A percentile compares a stretch with the other conserved stretches of the same genome.
These are phyloP conservation scores for Selaginella tamariscina DNA, from an alignment of 75 land plant genomes.

Conservation along the genomic window DNA sequence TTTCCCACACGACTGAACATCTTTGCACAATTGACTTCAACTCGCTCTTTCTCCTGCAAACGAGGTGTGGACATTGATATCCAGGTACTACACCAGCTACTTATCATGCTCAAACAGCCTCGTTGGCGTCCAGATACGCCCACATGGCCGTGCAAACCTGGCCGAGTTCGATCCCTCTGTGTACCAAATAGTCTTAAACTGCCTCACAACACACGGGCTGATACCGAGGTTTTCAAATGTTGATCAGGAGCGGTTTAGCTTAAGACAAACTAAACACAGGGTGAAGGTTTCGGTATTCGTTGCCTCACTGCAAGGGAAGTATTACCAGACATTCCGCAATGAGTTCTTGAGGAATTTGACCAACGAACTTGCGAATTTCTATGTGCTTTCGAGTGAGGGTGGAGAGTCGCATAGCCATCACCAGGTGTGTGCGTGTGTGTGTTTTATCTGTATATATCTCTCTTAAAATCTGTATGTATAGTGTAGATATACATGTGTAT, in stretches of 20 bases:
- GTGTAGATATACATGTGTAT: too few relatives aligned
- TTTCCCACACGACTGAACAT: background rate
- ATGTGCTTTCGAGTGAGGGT: conserved; percentile 12
- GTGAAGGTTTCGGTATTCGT: conserved; percentile 4
- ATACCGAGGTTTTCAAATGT: conserved; percentile 2
- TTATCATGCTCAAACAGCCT: background rate
- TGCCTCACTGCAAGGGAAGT: conserved; percentile 18
- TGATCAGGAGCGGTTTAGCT: background rate
- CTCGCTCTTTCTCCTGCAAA: conserved; percentile 18
- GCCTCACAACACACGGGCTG: conserved; percentile 16
- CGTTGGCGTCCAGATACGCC: conserved; percentile 23
- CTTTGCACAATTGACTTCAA: conserved; percentile 12
- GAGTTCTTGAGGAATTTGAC: background rate
- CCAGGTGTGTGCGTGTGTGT: too few relatives aligned
- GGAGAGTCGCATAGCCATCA: conserved; percentile 6
- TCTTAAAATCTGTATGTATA: too few relatives aligned
- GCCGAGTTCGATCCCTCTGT: conserved; percentile 13
- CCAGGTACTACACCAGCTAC: conserved; percentile 14
- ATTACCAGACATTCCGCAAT: background rate
- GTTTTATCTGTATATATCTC: too few relatives aligned
- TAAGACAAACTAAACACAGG: background rate
- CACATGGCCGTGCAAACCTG: conserved; percentile 12
- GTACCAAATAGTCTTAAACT: conserved; percentile 12
- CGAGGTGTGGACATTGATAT: conserved; percentile 16
- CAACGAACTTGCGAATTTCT: background rate